These are phyloP conservation scores for Stagonosporopsis chrysanthemi DNA, from an alignment of 2,329 filamentous ascomycete species.

Conservation along the genomic window DNA sequence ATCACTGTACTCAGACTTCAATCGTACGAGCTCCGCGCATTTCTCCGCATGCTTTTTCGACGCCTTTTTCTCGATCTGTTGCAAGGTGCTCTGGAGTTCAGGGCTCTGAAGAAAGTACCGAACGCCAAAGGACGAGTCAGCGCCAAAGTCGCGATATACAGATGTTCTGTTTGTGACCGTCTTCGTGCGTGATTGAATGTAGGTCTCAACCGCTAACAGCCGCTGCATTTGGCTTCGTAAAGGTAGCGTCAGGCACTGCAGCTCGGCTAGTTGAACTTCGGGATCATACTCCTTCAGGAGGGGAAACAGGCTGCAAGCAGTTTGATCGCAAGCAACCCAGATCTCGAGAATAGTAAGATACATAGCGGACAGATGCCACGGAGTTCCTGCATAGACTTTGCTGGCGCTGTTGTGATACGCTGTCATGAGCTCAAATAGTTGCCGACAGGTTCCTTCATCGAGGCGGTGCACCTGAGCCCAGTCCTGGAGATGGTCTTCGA, in stretches of 20 bases:
- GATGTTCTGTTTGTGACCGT: slow-evolving; percentile 25
- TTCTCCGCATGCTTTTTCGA: slow-evolving; percentile 25
- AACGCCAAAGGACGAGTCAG: slow-evolving; percentile 54
- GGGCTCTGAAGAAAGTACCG: slow-evolving; percentile 57
- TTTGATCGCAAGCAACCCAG: slow-evolving; percentile 65
- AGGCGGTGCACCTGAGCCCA: slow-evolving; percentile 52
- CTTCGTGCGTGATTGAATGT: slow-evolving; percentile 51
- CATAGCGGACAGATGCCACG: slow-evolving; percentile 62
- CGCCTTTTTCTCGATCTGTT: slow-evolving; percentile 53
- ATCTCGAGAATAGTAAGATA: slow-evolving; percentile 64
- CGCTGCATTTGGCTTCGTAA: slow-evolving; percentile 56
- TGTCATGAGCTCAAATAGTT: slow-evolving; percentile 23
- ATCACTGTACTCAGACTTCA: slow-evolving; percentile 21
- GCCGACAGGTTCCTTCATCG: slow-evolving; percentile 33
- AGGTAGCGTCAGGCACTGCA: slow-evolving; percentile 58
- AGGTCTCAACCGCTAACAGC: slow-evolving; percentile 56
- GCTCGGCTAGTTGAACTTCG: slow-evolving; percentile 51
- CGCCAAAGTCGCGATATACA: slow-evolving; percentile 52
- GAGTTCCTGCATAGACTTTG: slow-evolving; percentile 49
- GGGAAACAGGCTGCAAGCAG: slow-evolving; percentile 49
- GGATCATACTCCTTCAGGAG: slow-evolving; percentile 59
- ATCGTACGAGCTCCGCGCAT: slow-evolving; percentile 24
- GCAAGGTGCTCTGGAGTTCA: slow-evolving; percentile 48
- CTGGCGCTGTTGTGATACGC: slow-evolving; percentile 26
- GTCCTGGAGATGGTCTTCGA: slow-evolving; percentile 46